Percentiles rank a stretch among this genome's conserved stretches.
Conservation (phyloP, 1,284 basidiomycete genomes). For the Amylostereum areolatum region DNA sequence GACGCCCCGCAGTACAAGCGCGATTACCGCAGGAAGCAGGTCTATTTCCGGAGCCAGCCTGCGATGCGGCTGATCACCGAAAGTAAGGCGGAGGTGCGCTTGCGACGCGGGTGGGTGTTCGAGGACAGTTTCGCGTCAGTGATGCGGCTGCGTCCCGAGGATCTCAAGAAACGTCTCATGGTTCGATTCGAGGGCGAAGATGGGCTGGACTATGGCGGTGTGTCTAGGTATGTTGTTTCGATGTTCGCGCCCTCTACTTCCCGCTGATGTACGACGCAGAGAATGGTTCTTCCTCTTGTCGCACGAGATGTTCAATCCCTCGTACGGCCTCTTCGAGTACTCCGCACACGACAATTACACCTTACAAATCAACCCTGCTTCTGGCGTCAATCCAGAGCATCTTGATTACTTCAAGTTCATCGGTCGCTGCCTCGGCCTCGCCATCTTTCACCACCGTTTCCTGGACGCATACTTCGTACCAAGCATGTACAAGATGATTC, state of each 20-base stretch:
- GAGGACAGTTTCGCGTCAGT: slow-evolving; percentile 96
- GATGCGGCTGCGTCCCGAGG: slow-evolving; percentile 91
- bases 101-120: slow-evolving; percentile 90
- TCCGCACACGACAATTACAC: slow-evolving; percentile 97
- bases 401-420: slow-evolving; percentile 98
- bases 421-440: slow-evolving; percentile 84
- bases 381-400: slow-evolving; percentile 93
- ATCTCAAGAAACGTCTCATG: slow-evolving; percentile 93
- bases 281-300: slow-evolving; percentile 88
- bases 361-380: slow-evolving; percentile 92
- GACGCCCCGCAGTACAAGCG: slow-evolving; percentile 97
- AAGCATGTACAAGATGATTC: slow-evolving; percentile 97
- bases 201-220: slow-evolving; percentile 91
- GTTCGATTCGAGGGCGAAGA: slow-evolving; percentile 98
- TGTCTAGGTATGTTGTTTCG: slow-evolving; percentile 61
- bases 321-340: slow-evolving; percentile 96
- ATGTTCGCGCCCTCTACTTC: slow-evolving; percentile 12
- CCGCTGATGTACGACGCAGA: slow-evolving; percentile 25
- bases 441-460: slow-evolving; percentile 95
- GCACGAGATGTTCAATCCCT: slow-evolving; percentile 94
- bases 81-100: slow-evolving; percentile 90
- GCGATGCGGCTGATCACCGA: slow-evolving; percentile 81
- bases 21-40: slow-evolving; percentile 92
- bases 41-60: slow-evolving; percentile 95
- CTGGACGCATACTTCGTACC: slow-evolving; percentile 95